phyloP scores from a whole-genome alignment of 2,329 filamentous ascomycete genomes.

The Pseudogymnoascus sp. region DNA sequence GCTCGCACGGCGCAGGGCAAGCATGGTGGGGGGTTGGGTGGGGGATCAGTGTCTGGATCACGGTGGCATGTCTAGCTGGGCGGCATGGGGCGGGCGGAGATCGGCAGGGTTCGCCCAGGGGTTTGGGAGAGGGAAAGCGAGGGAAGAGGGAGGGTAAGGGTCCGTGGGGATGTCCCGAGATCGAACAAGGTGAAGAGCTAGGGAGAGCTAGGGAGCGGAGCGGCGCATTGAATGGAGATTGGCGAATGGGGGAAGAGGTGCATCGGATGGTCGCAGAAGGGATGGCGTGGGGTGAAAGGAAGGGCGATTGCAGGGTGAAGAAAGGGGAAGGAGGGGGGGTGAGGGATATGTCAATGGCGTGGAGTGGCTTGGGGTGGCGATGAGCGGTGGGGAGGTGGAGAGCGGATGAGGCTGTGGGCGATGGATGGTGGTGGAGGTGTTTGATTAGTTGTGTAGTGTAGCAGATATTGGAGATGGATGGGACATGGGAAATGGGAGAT shows the following conservation, averaged over 20 bases:
- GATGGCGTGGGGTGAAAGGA: not conserved
- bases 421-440: not conserved
- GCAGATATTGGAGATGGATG: not conserved
- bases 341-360: not conserved
- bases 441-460: not conserved
- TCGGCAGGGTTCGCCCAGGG: not conserved
- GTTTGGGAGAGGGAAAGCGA: not conserved
- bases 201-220: not conserved
- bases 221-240: not conserved
- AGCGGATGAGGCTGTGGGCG: not conserved
- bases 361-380: no score
- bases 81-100: not conserved
- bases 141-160: no score
- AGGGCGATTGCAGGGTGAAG: not conserved
- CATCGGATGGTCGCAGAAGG: not conserved
- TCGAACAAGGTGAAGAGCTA: not conserved
- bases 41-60: not conserved
- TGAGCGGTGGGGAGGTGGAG: not conserved
- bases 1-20: constrained; percentile 2
- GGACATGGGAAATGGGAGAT: no score
- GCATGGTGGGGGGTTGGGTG: not conserved
- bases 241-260: not conserved
- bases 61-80: constrained; percentile 3
- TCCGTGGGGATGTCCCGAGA: not conserved
- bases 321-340: not conserved